Percentiles rank a stretch among this genome's conserved stretches.
phyloP scores from a whole-genome alignment of 495 filamentous ascomycete species.

The Talaromyces adpressus region DNA sequence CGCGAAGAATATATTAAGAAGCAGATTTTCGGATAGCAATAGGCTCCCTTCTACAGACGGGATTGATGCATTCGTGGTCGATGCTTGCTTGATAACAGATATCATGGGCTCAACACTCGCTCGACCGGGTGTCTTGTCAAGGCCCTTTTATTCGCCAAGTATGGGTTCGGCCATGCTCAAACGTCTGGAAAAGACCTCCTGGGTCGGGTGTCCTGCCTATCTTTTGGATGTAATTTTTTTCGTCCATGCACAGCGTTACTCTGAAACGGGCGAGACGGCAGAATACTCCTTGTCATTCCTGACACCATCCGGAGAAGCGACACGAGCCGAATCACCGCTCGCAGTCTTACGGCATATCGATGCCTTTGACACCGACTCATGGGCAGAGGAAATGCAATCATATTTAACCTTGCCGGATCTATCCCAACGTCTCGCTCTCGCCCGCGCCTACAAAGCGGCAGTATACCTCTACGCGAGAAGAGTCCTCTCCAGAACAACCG shows the following conservation, averaged over 20 bases:
- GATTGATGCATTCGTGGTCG: conserved; percentile 35
- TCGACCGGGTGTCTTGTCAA: conserved; percentile 35
- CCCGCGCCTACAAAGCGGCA: conserved; percentile 33
- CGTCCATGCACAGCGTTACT: conserved; percentile 36
- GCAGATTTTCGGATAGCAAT: conserved; percentile 17
- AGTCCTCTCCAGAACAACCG: conserved; percentile 28
- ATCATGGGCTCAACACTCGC: conserved; percentile 44
- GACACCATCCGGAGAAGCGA: conserved; percentile 19
- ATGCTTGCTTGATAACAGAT: conserved; percentile 39
- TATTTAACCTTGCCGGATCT: conserved; percentile 30
- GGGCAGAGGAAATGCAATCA: conserved; percentile 37
- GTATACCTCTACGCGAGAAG: conserved; percentile 42
- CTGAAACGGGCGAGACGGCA: conserved; percentile 19
- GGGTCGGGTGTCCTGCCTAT: conserved; percentile 42
- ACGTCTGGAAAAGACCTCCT: conserved; percentile 40
- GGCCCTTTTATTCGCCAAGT: conserved; percentile 33
- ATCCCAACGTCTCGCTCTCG: conserved; percentile 33
- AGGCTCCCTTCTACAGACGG: conserved; percentile 24
- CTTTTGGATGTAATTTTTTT: conserved; percentile 42
- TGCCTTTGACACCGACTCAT: conserved; percentile 34
- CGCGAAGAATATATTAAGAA: conserved; percentile 33
- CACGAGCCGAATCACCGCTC: conserved; percentile 23
- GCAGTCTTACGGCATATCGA: conserved; percentile 36
- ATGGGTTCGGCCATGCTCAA: conserved; percentile 36
- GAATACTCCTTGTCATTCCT: conserved; percentile 18